Conservation (phyloP, 768 basidiomycete species). For the Clathrus columnatus region DNA sequence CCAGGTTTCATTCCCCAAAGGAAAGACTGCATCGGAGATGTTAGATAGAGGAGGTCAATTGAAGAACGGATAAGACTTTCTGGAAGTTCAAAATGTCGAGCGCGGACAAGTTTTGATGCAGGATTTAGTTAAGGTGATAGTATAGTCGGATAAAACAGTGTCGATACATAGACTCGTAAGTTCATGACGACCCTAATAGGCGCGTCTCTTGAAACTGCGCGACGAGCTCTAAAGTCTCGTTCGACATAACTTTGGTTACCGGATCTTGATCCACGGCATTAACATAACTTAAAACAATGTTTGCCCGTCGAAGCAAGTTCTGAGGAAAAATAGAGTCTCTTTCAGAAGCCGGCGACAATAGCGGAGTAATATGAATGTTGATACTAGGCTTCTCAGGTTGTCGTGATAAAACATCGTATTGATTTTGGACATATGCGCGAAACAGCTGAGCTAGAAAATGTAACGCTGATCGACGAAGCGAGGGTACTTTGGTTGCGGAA, state of each 20-base stretch:
- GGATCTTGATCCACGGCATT: slow-evolving; percentile 62
- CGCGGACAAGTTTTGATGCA: too few species aligned
- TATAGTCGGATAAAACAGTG: background rate
- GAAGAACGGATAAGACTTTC: too few species aligned
- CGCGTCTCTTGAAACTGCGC: slow-evolving; percentile 6
- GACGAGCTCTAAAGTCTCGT: slow-evolving; percentile 46
- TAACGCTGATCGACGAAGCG: slow-evolving; percentile 78
- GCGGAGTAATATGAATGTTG: slow-evolving; percentile 1
- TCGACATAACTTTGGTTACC: slow-evolving; percentile 67
- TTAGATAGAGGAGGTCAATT: too few species aligned
- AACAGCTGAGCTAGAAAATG: slow-evolving; percentile 69
- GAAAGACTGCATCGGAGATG: too few species aligned
- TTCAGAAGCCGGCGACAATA: background rate
- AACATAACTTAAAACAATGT: slow-evolving; percentile 59
- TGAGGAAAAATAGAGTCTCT: slow-evolving; percentile 25
- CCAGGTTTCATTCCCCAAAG: too few species aligned
- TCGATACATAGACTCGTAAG: background rate
- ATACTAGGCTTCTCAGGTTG: background rate
- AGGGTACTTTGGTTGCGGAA: slow-evolving; percentile 57
- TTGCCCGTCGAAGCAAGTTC: slow-evolving; percentile 39
- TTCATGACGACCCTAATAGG: background rate
- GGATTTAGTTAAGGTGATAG: too few species aligned
- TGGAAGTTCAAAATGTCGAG: too few species aligned
- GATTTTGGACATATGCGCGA: slow-evolving; percentile 44
- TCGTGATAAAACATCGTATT: slow-evolving; percentile 24